Conservation (phyloP, 768 basidiomycete genomes). For the Gymnopilus junonius region DNA sequence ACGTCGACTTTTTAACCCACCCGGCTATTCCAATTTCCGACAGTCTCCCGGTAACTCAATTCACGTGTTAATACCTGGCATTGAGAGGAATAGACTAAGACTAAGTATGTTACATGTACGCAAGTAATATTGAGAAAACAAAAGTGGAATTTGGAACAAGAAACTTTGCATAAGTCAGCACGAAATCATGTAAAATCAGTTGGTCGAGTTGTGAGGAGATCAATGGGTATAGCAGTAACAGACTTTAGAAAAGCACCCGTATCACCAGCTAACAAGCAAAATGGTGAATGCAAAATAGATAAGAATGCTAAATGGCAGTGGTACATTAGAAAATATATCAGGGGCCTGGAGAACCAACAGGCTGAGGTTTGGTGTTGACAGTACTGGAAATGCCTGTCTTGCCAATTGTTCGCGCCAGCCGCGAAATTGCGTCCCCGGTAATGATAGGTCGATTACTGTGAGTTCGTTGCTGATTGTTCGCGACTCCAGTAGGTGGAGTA, state of each 20-base stretch:
- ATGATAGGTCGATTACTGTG: constrained; percentile 75
- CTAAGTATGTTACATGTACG: not conserved
- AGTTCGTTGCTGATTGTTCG: constrained; percentile 33
- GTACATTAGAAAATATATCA: not conserved
- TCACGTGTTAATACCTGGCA: not conserved
- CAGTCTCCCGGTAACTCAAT: not conserved
- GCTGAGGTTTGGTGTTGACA: constrained; percentile 15
- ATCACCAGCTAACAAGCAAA: not conserved
- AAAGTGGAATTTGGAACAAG: not conserved
- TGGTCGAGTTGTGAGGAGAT: not conserved
- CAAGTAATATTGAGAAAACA: not conserved
- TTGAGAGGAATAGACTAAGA: not conserved
- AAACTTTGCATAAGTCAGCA: not conserved
- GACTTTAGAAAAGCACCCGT: not conserved
- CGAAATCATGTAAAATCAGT: not conserved
- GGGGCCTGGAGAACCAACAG: constrained; percentile 4
- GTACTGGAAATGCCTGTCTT: constrained; percentile 16
- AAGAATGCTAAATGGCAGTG: not conserved
- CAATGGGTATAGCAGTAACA: not conserved
- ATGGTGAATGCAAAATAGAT: constrained; percentile 1
- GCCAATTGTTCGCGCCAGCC: constrained; percentile 66
- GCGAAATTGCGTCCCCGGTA: constrained; percentile 72
- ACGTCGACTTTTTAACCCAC: not conserved
- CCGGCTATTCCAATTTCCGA: not conserved
- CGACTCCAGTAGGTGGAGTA: constrained; percentile 51